Conservation (phyloP, 148 eudicot genomes). For the Bassia scoparia region DNA sequence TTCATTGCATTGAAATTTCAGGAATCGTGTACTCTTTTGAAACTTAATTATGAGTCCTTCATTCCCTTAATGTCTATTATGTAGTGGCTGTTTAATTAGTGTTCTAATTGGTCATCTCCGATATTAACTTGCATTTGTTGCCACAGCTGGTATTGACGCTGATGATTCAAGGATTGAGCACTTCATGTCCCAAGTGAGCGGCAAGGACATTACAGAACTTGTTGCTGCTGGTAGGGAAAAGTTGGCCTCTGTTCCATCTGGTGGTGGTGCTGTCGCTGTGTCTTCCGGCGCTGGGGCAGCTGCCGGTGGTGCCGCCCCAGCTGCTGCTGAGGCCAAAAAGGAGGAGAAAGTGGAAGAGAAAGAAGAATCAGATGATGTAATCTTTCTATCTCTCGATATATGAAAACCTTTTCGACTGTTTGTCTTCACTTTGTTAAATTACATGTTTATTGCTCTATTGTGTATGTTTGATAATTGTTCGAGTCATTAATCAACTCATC, state of each 20-base stretch:
- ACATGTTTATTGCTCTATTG: too few relatives aligned
- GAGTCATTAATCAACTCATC: neutral
- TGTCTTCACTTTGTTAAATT: too few relatives aligned
- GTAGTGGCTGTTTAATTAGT: too few relatives aligned
- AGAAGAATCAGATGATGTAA: slow-evolving; percentile 58
- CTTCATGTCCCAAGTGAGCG: slow-evolving; percentile 47
- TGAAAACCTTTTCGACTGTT: too few relatives aligned
- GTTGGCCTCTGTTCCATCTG: slow-evolving; percentile 60
- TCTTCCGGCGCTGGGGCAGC: slow-evolving; percentile 26
- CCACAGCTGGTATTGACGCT: slow-evolving; percentile 47
- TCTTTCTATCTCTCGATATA: neutral
- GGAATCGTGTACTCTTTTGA: too few relatives aligned
- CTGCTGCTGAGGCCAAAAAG: slow-evolving; percentile 49
- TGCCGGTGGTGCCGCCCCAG: slow-evolving; percentile 40
- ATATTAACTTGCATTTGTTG: neutral
- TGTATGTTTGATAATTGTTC: neutral
- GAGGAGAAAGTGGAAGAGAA: slow-evolving; percentile 52
- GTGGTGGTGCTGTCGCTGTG: slow-evolving; percentile 50
- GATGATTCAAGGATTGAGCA: slow-evolving; percentile 43
- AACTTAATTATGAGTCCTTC: too few relatives aligned
- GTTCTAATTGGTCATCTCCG: neutral
- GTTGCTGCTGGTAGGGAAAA: slow-evolving; percentile 60
- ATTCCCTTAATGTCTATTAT: too few relatives aligned
- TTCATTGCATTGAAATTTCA: too few relatives aligned
- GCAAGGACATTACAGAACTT: slow-evolving; percentile 52